A percentile compares a stretch with the other conserved stretches of the same genome.
Evolutionary conservation across 768 basidiomycete species (phyloP).

Genomic region (Strobilomyces echinocephalus): DNA sequence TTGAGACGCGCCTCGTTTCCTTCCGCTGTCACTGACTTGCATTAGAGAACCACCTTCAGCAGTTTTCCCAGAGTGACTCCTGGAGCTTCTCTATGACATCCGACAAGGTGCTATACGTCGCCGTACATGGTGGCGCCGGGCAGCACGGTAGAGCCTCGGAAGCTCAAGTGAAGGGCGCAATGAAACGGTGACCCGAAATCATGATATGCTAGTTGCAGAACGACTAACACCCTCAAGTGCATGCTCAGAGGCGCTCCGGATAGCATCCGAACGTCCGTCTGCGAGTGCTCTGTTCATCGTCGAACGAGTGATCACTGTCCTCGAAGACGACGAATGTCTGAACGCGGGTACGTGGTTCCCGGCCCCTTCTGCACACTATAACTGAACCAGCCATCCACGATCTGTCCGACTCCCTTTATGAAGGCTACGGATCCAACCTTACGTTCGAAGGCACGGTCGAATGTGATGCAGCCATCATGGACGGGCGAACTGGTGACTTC

Average conservation of each 20-base stretch:
- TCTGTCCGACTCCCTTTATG: not conserved
- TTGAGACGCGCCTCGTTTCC: not conserved
- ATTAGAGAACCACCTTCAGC: no score
- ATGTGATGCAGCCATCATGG: constrained; percentile 78
- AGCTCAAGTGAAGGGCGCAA: constrained; percentile 46
- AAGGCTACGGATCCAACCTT: constrained; percentile 75
- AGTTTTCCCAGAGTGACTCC: not conserved
- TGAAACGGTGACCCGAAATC: constrained; percentile 47
- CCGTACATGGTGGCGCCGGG: constrained; percentile 79
- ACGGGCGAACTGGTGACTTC: constrained; percentile 45
- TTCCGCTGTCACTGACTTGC: not conserved
- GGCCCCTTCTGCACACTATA: not conserved
- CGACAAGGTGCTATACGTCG: constrained; percentile 39
- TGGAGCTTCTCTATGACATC: constrained; percentile 5
- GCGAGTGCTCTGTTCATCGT: constrained; percentile 42
- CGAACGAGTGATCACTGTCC: constrained; percentile 46
- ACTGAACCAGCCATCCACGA: not conserved
- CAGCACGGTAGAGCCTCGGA: constrained; percentile 48
- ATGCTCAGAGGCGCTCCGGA: constrained; percentile 41
- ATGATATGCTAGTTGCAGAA: not conserved
- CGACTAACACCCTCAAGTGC: constrained; percentile 38
- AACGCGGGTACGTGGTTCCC: constrained; percentile 56
- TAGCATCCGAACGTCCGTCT: constrained; percentile 7
- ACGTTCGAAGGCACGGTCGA: constrained; percentile 72
- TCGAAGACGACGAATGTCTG: constrained; percentile 64